Evolutionary conservation across 257 asterid genomes (phyloP), one percentile per base, ranked within the genome.

Genomic region (Nicotiana tomentosiformis): DNA sequence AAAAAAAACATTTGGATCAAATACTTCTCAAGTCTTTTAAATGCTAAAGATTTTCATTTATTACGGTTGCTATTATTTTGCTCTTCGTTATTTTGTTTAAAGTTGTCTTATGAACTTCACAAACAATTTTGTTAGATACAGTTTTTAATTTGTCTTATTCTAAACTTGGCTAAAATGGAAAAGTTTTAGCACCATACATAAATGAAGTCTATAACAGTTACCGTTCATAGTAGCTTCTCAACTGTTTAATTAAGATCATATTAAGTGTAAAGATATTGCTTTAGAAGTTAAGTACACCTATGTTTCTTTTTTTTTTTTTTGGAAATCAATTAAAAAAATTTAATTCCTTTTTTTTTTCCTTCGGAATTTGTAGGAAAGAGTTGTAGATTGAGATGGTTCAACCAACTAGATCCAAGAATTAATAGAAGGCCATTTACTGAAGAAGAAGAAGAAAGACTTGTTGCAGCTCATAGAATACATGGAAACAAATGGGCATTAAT

Each of bases 331-430:
- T 70, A 11, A 1, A 30, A 30, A 57, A 7, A 1, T 43, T 30
- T 5, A 16, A 33, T 23, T 33, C 5, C 5, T 78, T 14, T 53
- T 14, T 17, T 14, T 64, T 18, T 32, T 70, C 43, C 15, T 29
- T 18, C 6, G 53, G 5, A 62, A 72, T 14, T 66, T 61, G 76
- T 85, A 95, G 99, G 99, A 26, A 95, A 95, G 86, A 95, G 99
- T 82, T 95, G 99, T 88, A 90, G 99, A 88, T 89, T 95, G 77
- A 92, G 99, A 85, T 95, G 99, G 99, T 95, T 95, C 84, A 95
- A 95, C 49, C 99, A 95, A 77, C 92, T 95, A 3, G 99, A 95
- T 87, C 99, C 99, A 69, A 90, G 99, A 87, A 95, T 95, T 78
- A 93, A 95, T 82, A 82, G 99, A 85, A 90, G 92, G 87, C 98